These are phyloP conservation scores for Sphagnum fallax DNA, from an alignment of 228 moss, liverwort and hornwort species.

Conservation along the genomic window DNA sequence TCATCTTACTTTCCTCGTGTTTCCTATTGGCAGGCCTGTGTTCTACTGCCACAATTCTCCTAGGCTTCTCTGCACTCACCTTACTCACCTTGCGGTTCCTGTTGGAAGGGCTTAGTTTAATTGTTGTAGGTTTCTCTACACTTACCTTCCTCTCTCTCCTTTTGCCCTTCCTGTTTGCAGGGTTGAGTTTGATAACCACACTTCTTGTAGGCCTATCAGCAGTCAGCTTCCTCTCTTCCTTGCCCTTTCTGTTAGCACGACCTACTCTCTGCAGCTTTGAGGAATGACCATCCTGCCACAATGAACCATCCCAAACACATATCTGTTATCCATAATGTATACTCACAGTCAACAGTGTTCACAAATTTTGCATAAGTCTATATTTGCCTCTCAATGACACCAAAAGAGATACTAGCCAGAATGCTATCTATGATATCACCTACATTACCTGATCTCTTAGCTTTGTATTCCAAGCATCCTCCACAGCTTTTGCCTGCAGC, in stretches of 20 bases:
- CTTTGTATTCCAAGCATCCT: neutral
- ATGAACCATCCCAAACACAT: conserved; percentile 3
- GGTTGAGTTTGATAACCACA: too few relatives aligned
- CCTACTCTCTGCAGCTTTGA: conserved; percentile 32
- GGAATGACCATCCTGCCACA: conserved; percentile 28
- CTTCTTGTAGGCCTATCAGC: too few relatives aligned
- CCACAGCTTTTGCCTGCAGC: neutral
- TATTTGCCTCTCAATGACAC: too few relatives aligned
- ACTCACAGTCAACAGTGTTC: too few relatives aligned
- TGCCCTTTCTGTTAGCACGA: too few relatives aligned
- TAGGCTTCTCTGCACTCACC: neutral
- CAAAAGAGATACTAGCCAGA: too few relatives aligned
- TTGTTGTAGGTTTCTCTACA: too few relatives aligned
- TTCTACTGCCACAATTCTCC: neutral
- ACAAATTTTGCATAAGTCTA: too few relatives aligned
- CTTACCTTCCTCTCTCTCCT: neutral
- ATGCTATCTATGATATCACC: neutral
- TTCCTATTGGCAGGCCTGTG: neutral
- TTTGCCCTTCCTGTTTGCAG: neutral
- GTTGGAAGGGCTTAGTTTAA: neutral
- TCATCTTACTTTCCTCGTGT: neutral
- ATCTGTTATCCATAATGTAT: neutral
- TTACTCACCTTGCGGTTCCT: neutral
- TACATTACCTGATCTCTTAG: neutral
- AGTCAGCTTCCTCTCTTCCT: too few relatives aligned